Evolutionary conservation across 2,329 filamentous ascomycete genomes (phyloP), one percentile per base, ranked within the genome.

Genomic region (Lecanosticta acicola): DNA sequence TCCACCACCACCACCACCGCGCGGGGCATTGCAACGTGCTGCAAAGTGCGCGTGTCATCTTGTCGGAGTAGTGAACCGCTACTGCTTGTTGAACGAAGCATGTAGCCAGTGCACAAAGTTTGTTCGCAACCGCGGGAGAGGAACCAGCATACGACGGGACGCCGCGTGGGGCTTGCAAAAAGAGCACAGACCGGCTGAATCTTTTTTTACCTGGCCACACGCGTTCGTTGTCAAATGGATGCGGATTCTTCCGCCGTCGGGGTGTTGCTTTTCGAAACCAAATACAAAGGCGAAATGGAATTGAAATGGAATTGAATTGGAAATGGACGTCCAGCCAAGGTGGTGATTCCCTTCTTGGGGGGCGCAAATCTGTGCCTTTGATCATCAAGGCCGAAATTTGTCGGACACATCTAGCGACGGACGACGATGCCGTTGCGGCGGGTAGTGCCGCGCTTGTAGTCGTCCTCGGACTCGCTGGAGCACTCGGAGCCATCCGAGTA

Each of bases 401-500:
- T 11, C 18, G 36, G 13, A 37, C 29, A 41, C 48, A 44, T 43
- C 48, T 54, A 56, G 35, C 47, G 54, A 29, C 60, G 57, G 56
- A 74, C 67, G 57, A 73, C 62, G 40, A 74, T 64, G 51, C 70
- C 71, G 49, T 74, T 68, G 51, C 71, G 64, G 51, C 71, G 65
- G 46, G 71, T 73, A 34, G 66, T 65, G 52, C 58, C 58, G 26
- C 49, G 41, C 39, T 54, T 46, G 43, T 55, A 54, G 60, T 82
- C 79, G 60, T 82, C 79, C 53, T 84, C 82, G 34, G 61, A 68
- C 58, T 83, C 83, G 59, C 78, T 84, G 57, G 82, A 88, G 75
- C 83, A 87, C 45, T 80, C 78, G 43, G 74, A 78, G 53, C 76
- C 79, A 50, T 85, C 81, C 55, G 78, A 79, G 72, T 86, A 93